Conservation (phyloP, 2,329 filamentous ascomycete species). For the Aureobasidium namibiae region DNA sequence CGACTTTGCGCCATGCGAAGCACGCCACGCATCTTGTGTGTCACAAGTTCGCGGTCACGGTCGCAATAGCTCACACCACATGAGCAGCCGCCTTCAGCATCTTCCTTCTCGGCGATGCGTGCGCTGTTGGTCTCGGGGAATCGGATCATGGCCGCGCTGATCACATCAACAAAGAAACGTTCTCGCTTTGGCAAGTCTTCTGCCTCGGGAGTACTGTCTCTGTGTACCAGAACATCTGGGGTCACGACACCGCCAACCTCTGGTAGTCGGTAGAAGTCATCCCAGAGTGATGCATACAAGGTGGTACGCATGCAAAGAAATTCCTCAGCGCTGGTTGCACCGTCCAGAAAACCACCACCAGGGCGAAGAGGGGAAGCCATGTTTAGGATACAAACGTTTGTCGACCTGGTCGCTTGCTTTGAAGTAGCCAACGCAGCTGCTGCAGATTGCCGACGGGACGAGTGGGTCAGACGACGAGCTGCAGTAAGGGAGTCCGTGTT, state of each 20-base stretch:
- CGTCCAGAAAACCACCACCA: conserved; percentile 53
- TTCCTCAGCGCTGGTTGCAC: conserved; percentile 54
- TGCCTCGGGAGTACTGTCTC: conserved; percentile 31
- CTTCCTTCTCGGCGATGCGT: conserved; percentile 18
- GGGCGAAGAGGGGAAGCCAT: conserved; percentile 56
- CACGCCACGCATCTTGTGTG: conserved; percentile 51
- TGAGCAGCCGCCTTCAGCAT: conserved; percentile 23
- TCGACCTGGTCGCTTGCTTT: conserved; percentile 9
- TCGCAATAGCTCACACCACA: conserved; percentile 35
- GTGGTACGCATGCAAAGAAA: conserved; percentile 54
- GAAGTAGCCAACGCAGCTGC: background rate
- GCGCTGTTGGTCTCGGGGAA: conserved; percentile 41
- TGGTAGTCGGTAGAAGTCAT: conserved; percentile 52
- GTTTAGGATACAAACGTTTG: conserved; percentile 50
- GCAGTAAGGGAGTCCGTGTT: conserved; percentile 47
- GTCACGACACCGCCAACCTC: conserved; percentile 51
- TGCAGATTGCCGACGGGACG: conserved; percentile 14
- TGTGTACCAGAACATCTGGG: conserved; percentile 52
- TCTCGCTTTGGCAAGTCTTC: conserved; percentile 38
- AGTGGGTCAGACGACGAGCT: conserved; percentile 32
- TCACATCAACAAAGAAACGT: conserved; percentile 51
- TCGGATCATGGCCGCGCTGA: conserved; percentile 51
- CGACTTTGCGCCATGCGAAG: conserved; percentile 43
- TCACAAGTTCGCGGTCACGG: conserved; percentile 42
- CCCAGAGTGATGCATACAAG: conserved; percentile 48